Evolutionary conservation across 306 rosid species (phyloP).

Genomic region (Quercus glauca): DNA sequence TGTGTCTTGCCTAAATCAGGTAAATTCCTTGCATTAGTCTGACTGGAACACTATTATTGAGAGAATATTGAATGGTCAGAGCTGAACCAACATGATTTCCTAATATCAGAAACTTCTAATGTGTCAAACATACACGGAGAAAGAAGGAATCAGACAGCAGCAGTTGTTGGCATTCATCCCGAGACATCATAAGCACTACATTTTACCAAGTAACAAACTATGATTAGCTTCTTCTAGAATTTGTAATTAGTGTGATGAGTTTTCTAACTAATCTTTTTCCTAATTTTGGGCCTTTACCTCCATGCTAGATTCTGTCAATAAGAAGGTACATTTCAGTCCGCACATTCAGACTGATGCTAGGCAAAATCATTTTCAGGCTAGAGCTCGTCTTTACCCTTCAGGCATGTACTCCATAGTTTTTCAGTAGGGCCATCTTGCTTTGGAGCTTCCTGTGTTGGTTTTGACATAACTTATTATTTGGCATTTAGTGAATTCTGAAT

Average conservation of each 20-base stretch:
- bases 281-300: slow-evolving; percentile 1
- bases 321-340: slow-evolving; percentile 80
- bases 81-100: slow-evolving; percentile 28
- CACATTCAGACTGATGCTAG: slow-evolving; percentile 50
- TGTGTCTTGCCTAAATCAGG: slow-evolving; percentile 73
- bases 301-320: slow-evolving; percentile 59
- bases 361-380: slow-evolving; percentile 50
- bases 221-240: slow-evolving; percentile 27
- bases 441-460: slow-evolving; percentile 8
- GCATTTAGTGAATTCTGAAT: slow-evolving; percentile 8
- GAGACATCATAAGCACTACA: slow-evolving; percentile 91
- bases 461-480: slow-evolving; percentile 3
- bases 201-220: slow-evolving; percentile 57
- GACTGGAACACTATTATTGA: slow-evolving; percentile 1
- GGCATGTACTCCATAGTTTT: slow-evolving; percentile 38
- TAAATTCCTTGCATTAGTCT: slow-evolving; percentile 20
- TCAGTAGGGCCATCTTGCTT: slow-evolving; percentile 3
- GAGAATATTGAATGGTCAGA: slow-evolving; percentile 11
- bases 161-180: slow-evolving; percentile 75
- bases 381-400: slow-evolving; percentile 57
- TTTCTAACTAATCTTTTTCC: slow-evolving; percentile 5
- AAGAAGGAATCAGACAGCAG: slow-evolving; percentile 92
- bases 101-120: slow-evolving; percentile 66
- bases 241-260: slow-evolving; percentile 8
- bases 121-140: slow-evolving; percentile 63